These are phyloP conservation scores for Aspergillus japonicus DNA, from an alignment of 2,329 filamentous ascomycete genomes.

Conservation along the genomic window DNA sequence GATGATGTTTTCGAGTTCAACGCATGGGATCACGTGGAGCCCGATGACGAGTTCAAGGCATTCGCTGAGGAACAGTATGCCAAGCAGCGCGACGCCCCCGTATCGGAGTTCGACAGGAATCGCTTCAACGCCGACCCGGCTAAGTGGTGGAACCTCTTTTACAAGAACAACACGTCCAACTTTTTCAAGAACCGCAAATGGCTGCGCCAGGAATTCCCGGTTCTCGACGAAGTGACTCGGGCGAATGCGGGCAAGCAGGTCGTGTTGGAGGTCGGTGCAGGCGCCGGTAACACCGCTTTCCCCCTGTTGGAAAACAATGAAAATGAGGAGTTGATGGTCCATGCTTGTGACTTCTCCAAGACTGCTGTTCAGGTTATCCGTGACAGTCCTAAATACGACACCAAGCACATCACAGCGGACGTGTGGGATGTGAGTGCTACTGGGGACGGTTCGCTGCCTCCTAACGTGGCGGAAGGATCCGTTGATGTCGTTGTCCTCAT, in stretches of 20 bases:
- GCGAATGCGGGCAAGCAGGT: constrained; percentile 67
- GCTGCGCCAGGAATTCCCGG: constrained; percentile 92
- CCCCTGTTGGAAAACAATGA: constrained; percentile 81
- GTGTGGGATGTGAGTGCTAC: constrained; percentile 86
- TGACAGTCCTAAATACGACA: constrained; percentile 71
- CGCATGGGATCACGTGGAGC: constrained; percentile 97
- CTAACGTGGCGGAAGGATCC: constrained; percentile 70
- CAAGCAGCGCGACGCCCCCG: constrained; percentile 80
- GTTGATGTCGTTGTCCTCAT: constrained; percentile 93
- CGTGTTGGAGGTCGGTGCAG: constrained; percentile 88
- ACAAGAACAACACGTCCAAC: constrained; percentile 94
- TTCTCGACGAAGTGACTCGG: constrained; percentile 73
- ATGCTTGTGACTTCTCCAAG: constrained; percentile 95
- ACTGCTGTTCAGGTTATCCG: constrained; percentile 93
- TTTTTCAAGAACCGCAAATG: constrained; percentile 99
- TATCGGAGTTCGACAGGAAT: constrained; percentile 87
- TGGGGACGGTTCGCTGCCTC: constrained; percentile 62
- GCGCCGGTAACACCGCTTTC: constrained; percentile 94
- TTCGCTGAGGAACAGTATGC: constrained; percentile 82
- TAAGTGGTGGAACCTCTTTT: constrained; percentile 98
- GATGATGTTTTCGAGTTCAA: constrained; percentile 97
- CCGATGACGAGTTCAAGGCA: constrained; percentile 81
- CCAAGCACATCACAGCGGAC: constrained; percentile 74
- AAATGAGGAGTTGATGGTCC: constrained; percentile 77
- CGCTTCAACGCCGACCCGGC: constrained; percentile 88